A percentile compares a stretch with the other conserved stretches of the same genome.
Conservation (phyloP, 75 land plant genomes). For the Pinus taeda region DNA sequence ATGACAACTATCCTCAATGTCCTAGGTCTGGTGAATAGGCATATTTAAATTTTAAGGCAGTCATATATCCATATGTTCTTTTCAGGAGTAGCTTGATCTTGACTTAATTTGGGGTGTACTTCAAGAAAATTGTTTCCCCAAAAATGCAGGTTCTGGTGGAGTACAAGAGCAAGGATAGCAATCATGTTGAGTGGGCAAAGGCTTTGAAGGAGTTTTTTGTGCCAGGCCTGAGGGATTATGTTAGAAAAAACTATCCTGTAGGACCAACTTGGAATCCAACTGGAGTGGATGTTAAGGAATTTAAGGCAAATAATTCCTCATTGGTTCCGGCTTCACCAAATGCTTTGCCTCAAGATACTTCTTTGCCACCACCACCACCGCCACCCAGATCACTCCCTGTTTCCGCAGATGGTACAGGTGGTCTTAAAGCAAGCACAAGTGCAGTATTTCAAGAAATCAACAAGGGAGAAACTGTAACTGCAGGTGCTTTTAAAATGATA, state of each 20-base stretch:
- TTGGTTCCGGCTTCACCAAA: constrained; percentile 10
- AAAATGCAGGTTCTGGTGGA: constrained; percentile 36
- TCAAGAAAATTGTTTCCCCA: background rate
- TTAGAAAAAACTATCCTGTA: constrained; percentile 28
- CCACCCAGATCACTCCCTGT: constrained; percentile 21
- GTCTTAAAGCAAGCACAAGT: constrained; percentile 17
- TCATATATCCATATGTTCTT: background rate
- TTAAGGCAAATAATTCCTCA: background rate
- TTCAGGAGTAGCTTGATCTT: background rate
- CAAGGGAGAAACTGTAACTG: constrained; percentile 33
- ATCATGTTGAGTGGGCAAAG: constrained; percentile 43
- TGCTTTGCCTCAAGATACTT: constrained; percentile 4
- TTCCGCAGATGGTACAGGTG: constrained; percentile 15
- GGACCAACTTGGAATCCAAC: constrained; percentile 45
- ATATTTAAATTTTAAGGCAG: background rate
- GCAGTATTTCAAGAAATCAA: constrained; percentile 44
- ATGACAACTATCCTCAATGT: background rate
- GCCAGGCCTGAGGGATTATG: constrained; percentile 44
- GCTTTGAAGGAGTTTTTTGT: constrained; percentile 40
- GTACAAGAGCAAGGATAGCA: constrained; percentile 32
- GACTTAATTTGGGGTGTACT: background rate
- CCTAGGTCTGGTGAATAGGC: background rate
- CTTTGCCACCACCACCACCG: constrained; percentile 20
- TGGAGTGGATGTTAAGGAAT: constrained; percentile 20
- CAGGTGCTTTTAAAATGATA: constrained; percentile 19